Evolutionary conservation across 176 grass and related monocot genomes (phyloP), one percentile per base, ranked within the genome.

Genomic region (Saccharum officinarum): DNA sequence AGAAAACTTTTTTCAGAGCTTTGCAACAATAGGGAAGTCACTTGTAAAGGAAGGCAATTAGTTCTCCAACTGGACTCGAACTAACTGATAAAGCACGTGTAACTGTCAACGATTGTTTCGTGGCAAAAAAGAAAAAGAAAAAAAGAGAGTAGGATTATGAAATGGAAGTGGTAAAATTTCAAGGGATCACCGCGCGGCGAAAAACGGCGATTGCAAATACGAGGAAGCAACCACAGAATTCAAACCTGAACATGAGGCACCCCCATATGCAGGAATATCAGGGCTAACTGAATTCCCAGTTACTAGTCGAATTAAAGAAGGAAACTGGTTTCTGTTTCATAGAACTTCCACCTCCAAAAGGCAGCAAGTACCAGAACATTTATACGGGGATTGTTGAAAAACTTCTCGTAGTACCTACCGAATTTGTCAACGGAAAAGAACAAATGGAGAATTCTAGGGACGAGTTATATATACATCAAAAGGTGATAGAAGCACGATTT

Each of bases 211-310:
- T 52, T 52, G 10, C 26, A 75, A 78, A 64, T 5, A 31, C 25
- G 37, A 42, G 76, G 38, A 79, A 64, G 25, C n/a, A 69, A 68
- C 22, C 20, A 70, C 55, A 44, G 16, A 72, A 82, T 31, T 61
- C 38, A 63, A 83, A 73, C 28, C 68, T 70, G 18, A 70, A 70
- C 46, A 52, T 26, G 10, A 70, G 18, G 28, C 2, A 13, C 42
- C 18, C 6, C 7, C 14, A 15, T 73, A 78, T 50, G 66, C 71
- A 49, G n/a, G 66, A 30, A 79, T 31, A 50, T 7, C 39, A 80
- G 62, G 15, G 30, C 5, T 79, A 31, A 69, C 44, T 20, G 77
- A 83, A 37, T 72, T 47, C 6, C 40, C 36, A 8, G 8, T 67
- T 75, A 57, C 7, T 45, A 36, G 33, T 57, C 42, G 71, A 69